Evolutionary conservation across 2,329 filamentous ascomycete species (phyloP).

Genomic region (Cytospora piceicola): DNA sequence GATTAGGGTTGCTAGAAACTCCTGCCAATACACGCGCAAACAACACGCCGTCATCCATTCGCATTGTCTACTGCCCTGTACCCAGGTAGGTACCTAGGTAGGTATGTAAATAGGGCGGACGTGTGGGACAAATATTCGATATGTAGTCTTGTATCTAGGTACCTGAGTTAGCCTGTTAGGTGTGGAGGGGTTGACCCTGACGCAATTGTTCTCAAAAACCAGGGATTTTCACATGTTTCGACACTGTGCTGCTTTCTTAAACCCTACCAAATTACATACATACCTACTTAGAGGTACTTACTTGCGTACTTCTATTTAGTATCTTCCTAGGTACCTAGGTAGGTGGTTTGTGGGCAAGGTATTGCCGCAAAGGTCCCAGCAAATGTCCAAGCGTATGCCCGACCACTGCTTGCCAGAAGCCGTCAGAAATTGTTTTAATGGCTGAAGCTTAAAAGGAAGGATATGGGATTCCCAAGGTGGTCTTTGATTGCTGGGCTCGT

Average conservation of each 20-base stretch:
- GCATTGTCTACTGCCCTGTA: no score
- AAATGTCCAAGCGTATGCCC: no score
- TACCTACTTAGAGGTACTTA: background rate
- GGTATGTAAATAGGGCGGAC: background rate
- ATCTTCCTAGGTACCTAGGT: background rate
- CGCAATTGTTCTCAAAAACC: background rate
- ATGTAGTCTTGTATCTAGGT: background rate
- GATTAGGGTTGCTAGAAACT: background rate
- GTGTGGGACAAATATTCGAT: background rate
- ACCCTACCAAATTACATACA: background rate
- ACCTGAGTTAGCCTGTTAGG: background rate
- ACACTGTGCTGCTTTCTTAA: constrained; percentile 3
- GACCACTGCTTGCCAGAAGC: background rate
- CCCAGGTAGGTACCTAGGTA: background rate
- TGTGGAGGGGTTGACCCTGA: constrained; percentile 1
- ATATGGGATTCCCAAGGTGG: background rate
- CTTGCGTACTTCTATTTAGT: background rate
- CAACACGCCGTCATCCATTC: background rate
- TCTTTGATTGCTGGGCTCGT: background rate
- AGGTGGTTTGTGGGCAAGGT: background rate
- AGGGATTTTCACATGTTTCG: constrained; percentile 12
- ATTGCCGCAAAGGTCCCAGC: no score
- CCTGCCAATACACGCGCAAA: background rate
- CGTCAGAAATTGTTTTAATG: background rate
- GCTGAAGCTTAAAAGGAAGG: background rate